phyloP scores from a whole-genome alignment of 2,329 filamentous ascomycete genomes.

The Monilinia vaccinii-corymbosi region DNA sequence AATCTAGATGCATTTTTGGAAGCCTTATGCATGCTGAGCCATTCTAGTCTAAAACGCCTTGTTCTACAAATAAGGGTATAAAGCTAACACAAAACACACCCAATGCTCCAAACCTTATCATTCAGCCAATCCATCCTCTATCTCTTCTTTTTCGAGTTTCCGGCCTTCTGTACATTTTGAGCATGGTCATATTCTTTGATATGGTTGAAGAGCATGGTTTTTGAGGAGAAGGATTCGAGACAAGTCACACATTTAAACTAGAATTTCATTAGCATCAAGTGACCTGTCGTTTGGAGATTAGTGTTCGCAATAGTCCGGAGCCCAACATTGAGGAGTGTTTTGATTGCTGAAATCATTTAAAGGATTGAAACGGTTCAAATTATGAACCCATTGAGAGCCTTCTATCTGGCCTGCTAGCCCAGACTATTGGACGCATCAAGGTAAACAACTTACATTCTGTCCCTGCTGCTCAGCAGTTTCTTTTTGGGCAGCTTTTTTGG shows the following conservation, averaged over 20 bases:
- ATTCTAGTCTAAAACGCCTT: conserved; percentile 6
- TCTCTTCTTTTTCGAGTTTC: conserved; percentile 21
- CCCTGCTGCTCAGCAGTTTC: conserved; percentile 9
- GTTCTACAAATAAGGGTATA: conserved; percentile 9
- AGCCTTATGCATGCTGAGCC: background rate
- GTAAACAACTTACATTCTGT: conserved; percentile 14
- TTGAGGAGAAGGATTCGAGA: conserved; percentile 46
- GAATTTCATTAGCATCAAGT: conserved; percentile 8
- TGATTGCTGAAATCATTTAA: background rate
- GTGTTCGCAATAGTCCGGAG: background rate
- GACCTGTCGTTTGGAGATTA: background rate
- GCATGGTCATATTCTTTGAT: conserved; percentile 49
- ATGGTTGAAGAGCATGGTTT: conserved; percentile 55
- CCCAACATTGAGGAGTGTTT: background rate
- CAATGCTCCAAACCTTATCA: background rate
- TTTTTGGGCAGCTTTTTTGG: conserved; percentile 32
- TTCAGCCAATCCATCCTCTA: background rate
- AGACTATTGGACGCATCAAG: background rate
- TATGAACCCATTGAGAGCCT: background rate
- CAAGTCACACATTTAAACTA: conserved; percentile 45
- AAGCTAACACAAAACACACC: background rate
- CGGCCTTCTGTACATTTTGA: conserved; percentile 31
- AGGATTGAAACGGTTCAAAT: background rate
- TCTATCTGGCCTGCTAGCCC: background rate
- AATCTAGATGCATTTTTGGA: background rate